These are phyloP conservation scores for Blastomyces percursus DNA, from an alignment of 2,329 filamentous ascomycete genomes.

Conservation along the genomic window DNA sequence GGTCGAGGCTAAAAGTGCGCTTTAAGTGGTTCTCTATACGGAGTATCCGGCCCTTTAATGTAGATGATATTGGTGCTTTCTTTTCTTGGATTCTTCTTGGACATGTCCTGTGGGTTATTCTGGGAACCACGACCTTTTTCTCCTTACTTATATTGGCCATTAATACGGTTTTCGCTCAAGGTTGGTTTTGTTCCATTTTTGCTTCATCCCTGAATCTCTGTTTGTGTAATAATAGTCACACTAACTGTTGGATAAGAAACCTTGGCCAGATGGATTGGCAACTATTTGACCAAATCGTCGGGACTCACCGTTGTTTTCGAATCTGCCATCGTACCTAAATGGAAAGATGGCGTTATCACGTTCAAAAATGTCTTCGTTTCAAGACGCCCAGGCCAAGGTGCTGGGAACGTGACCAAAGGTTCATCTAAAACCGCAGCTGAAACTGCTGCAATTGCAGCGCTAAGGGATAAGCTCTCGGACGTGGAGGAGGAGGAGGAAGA, in stretches of 20 bases:
- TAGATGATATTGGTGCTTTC: constrained; percentile 92
- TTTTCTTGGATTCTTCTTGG: constrained; percentile 91
- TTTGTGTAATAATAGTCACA: constrained; percentile 14
- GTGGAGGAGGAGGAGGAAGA: constrained; percentile 57
- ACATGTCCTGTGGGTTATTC: constrained; percentile 88
- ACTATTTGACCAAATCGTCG: constrained; percentile 88
- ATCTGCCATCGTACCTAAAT: constrained; percentile 92
- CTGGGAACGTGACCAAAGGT: constrained; percentile 81
- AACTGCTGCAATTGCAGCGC: constrained; percentile 63
- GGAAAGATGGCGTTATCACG: constrained; percentile 88
- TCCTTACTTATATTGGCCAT: constrained; percentile 81
- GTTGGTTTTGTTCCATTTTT: constrained; percentile 35
- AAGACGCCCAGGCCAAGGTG: constrained; percentile 68
- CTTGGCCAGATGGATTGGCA: constrained; percentile 82
- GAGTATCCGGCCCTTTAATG: constrained; percentile 86
- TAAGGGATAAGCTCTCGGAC: constrained; percentile 28
- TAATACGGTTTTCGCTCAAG: constrained; percentile 93
- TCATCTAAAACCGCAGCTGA: constrained; percentile 76
- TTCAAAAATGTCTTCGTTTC: constrained; percentile 97
- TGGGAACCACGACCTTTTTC: constrained; percentile 95
- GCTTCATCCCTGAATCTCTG: background rate
- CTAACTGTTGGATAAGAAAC: constrained; percentile 52
- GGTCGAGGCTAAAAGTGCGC: constrained; percentile 75
- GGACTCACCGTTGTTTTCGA: constrained; percentile 93
- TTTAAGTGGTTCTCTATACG: constrained; percentile 98